Percentiles rank a stretch among this genome's conserved stretches.
These are phyloP conservation scores for Colletotrichum brevisporum DNA, from an alignment of 2,329 filamentous ascomycete genomes.

Conservation along the genomic window DNA sequence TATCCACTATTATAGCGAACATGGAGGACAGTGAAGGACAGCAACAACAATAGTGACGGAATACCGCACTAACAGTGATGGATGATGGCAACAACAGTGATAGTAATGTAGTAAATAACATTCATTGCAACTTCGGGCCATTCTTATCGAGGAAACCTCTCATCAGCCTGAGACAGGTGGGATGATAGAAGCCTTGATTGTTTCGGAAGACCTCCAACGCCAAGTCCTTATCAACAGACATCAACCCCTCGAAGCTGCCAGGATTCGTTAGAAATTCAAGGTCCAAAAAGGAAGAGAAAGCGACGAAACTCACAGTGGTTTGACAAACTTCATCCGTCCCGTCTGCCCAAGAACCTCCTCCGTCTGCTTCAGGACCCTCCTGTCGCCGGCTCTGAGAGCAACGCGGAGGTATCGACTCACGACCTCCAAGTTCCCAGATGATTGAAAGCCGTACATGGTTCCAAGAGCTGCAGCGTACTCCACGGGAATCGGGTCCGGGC, in stretches of 20 bases:
- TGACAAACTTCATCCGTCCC: constrained; percentile 31
- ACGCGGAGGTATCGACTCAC: constrained; percentile 18
- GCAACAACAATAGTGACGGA: too few relatives aligned
- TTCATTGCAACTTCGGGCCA: constrained; percentile 13
- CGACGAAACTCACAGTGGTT: constrained; percentile 4
- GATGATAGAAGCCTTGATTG: constrained; percentile 23
- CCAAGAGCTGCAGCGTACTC: not conserved
- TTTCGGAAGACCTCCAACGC: constrained; percentile 11
- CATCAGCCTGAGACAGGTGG: constrained; percentile 15
- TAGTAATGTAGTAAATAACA: too few relatives aligned
- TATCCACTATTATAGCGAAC: too few relatives aligned
- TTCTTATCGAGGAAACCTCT: constrained; percentile 1
- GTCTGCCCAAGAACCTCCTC: constrained; percentile 22
- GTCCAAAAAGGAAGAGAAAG: not conserved
- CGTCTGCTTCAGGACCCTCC: constrained; percentile 9
- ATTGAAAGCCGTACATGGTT: constrained; percentile 2
- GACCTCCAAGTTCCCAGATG: constrained; percentile 11
- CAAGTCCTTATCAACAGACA: constrained; percentile 5
- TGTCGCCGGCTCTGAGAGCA: constrained; percentile 18
- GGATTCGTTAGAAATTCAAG: not conserved
- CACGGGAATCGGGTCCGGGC: not conserved
- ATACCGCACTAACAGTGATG: too few relatives aligned
- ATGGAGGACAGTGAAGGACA: too few relatives aligned
- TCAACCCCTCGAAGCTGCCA: constrained; percentile 13
- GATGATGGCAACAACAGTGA: too few relatives aligned